A percentile compares a stretch with the other conserved stretches of the same genome.
Conservation (phyloP, 371 early-diverging fungal species). For the Rhizopus microsporus region DNA sequence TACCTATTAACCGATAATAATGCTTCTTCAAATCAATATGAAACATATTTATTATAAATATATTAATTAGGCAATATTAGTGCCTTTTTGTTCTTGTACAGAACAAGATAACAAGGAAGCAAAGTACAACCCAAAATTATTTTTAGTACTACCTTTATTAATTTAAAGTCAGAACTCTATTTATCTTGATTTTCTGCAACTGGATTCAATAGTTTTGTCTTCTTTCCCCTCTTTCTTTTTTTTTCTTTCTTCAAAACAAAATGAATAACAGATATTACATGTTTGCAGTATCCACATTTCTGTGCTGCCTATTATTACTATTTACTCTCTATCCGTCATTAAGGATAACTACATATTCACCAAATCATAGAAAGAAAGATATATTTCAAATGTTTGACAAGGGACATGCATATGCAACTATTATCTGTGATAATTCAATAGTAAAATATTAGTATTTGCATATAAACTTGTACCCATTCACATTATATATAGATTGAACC, state of each 20-base stretch:
- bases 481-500: slow-evolving; percentile 21
- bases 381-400: slow-evolving; percentile 7
- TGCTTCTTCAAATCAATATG: too few relatives aligned
- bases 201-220: too few relatives aligned
- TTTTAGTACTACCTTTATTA: too few relatives aligned
- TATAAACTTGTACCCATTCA: slow-evolving; percentile 2
- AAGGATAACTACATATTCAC: background rate
- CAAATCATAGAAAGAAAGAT: background rate
- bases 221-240: slow-evolving; percentile 4
- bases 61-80: too few relatives aligned
- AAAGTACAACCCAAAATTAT: too few relatives aligned
- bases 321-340: slow-evolving; percentile 19
- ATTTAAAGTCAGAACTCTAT: too few relatives aligned
- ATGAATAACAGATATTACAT: slow-evolving; percentile 24
- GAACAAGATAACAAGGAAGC: too few relatives aligned
- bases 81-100: too few relatives aligned
- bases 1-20: too few relatives aligned
- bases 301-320: slow-evolving; percentile 15
- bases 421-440: slow-evolving; percentile 15
- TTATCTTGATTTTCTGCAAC: too few relatives aligned
- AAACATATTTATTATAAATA: too few relatives aligned
- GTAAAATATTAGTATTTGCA: slow-evolving; percentile 7
- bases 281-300: background rate
- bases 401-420: slow-evolving; percentile 23
- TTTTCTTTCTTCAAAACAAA: background rate